Base-by-base conservation (phyloP, 164 flowering plant species). In the Buxus sempervirens region DNA sequence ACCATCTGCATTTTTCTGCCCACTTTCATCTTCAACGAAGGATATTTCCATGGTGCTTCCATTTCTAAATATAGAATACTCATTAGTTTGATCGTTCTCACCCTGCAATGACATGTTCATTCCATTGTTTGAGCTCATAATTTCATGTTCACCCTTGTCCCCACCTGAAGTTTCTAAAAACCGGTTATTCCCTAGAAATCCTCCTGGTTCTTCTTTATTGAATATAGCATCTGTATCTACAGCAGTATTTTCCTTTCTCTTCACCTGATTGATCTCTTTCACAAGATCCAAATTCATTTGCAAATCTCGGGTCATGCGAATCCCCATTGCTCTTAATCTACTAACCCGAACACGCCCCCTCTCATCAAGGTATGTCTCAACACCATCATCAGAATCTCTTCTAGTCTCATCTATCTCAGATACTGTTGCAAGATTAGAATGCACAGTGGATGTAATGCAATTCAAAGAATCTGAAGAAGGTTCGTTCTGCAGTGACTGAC, bases 291-390 rank as follows among this genome's bases (percentile, higher is more conserved):
- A 81, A 75, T 95, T 95, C 77, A 89, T 84, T 63, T 92, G 94
- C 64, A 95, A 59, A 80, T 95, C 97, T 58, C 98, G 89, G 54
- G 97, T 90, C 97, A 95, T 92, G 2, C 90, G 89, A 58, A 95
- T 82, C 26, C 97, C 98, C 86, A 95, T 82, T 60, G 91, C 91
- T 73, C 96, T 88, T 23, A 83, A 75, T 61, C 88, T 87, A 77
- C 96, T 91, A 25, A 94, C 89, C 49, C 92, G 85, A 54, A 86
- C 65, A 53, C 76, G 85, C 1, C 98, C 97, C 63, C 88, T 83
- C 68, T 92, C 97, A 81, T 95, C 97, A 65, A 83, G n/a, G 72
- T 86, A 91, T 62, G 96, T 85, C 68, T 83, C 92, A 62, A 90
- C 82, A 73, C 78, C 87, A 57, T 84, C 80, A 69, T 76, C 75